Percentiles rank a stretch among this genome's conserved stretches.
These are phyloP conservation scores for Warburgia ugandensis DNA, from an alignment of 164 flowering plant species.

Conservation along the genomic window DNA sequence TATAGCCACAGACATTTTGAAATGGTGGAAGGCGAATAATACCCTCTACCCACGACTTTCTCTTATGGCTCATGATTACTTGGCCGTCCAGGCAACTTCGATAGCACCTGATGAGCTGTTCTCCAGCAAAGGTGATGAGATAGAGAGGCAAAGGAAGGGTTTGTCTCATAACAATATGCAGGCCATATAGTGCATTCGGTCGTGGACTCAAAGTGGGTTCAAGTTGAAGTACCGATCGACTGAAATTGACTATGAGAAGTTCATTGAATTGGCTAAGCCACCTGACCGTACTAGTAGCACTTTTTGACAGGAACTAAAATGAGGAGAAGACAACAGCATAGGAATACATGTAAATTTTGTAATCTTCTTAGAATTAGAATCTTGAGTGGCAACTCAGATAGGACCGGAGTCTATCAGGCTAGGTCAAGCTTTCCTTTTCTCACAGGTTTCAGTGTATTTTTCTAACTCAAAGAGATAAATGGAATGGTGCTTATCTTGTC, in stretches of 20 bases:
- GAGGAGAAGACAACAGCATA: not conserved
- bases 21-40: conserved; percentile 92
- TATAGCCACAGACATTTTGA: conserved; percentile 71
- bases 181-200: conserved; percentile 50
- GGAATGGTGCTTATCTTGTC: too few relatives aligned
- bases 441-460: conserved; percentile 1
- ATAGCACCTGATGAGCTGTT: conserved; percentile 70
- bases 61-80: conserved; percentile 83
- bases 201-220: conserved; percentile 53
- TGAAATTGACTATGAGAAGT: conserved; percentile 53
- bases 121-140: conserved; percentile 64
- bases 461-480: not conserved
- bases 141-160: conserved; percentile 46
- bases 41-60: conserved; percentile 80
- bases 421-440: not conserved
- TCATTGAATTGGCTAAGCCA: conserved; percentile 34
- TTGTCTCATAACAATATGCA: conserved; percentile 47
- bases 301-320: conserved; percentile 34
- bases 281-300: conserved; percentile 11
- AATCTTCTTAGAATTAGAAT: not conserved
- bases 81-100: conserved; percentile 77
- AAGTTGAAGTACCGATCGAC: conserved; percentile 46
- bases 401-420: not conserved
- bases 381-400: not conserved
- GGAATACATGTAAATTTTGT: not conserved